Evolutionary conservation across 23 red algal species (phyloP).

Genomic region (Gracilaria caudata): DNA sequence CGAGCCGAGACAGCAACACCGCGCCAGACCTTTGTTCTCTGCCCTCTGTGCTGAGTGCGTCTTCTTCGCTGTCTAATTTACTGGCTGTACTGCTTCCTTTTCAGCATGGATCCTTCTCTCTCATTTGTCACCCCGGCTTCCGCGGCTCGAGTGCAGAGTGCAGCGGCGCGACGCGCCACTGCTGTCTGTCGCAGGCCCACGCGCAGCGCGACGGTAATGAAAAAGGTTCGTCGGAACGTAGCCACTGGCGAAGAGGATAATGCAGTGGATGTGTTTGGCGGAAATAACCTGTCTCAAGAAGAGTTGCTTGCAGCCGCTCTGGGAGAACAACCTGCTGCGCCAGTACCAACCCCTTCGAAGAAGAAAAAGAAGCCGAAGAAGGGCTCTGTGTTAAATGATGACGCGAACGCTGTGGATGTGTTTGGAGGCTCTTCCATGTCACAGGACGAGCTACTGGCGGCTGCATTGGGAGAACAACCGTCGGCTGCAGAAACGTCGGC

Average conservation of each 20-base stretch:
- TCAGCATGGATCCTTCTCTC: not conserved
- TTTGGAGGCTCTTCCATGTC: slow-evolving; percentile 65
- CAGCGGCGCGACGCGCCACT: slow-evolving; percentile 1
- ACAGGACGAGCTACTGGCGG: slow-evolving; percentile 70
- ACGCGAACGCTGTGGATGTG: slow-evolving; percentile 86
- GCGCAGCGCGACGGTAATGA: slow-evolving; percentile 43
- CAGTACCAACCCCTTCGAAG: not conserved
- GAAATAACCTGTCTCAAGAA: slow-evolving; percentile 49
- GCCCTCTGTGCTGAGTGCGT: not conserved
- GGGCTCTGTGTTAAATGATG: slow-evolving; percentile 23
- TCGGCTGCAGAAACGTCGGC: not conserved
- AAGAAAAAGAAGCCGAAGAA: slow-evolving; percentile 70
- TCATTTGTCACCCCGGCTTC: slow-evolving; percentile 37
- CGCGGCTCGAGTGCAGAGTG: slow-evolving; percentile 14
- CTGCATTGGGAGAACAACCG: slow-evolving; percentile 39
- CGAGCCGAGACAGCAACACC: too few relatives aligned
- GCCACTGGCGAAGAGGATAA: slow-evolving; percentile 37
- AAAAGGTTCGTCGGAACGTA: slow-evolving; percentile 15
- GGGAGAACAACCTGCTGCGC: not conserved
- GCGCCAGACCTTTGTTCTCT: too few relatives aligned
- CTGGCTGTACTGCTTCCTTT: not conserved
- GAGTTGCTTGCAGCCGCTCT: slow-evolving; percentile 46
- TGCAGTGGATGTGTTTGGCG: slow-evolving; percentile 66
- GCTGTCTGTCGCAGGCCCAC: slow-evolving; percentile 6
- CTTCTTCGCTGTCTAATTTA: not conserved